These are phyloP conservation scores for Corynespora cassiicola DNA, from an alignment of 2,329 filamentous ascomycete species.

Conservation along the genomic window DNA sequence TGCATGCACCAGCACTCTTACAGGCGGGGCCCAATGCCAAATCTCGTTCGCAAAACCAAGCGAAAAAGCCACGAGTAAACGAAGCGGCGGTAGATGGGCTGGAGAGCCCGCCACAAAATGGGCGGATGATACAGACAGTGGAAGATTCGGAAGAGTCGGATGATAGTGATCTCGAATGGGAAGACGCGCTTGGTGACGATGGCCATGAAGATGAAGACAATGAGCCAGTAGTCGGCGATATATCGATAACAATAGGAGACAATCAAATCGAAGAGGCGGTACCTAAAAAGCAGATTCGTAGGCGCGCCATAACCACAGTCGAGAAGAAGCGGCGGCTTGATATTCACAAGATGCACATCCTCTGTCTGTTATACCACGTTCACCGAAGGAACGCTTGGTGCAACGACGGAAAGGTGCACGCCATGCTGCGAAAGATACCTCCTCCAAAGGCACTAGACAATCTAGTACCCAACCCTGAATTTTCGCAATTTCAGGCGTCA, in stretches of 20 bases:
- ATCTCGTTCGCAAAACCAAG: too few relatives aligned
- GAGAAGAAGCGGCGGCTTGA: conserved; percentile 71
- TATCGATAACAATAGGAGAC: conserved; percentile 50
- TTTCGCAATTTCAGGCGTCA: conserved; percentile 77
- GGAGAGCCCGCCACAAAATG: too few relatives aligned
- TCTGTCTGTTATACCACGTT: conserved; percentile 82
- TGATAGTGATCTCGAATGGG: conserved; percentile 67
- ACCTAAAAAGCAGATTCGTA: conserved; percentile 43
- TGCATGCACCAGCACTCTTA: conserved; percentile 7
- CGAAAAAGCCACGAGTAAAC: too few relatives aligned
- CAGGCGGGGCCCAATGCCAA: too few relatives aligned
- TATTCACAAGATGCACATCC: conserved; percentile 84
- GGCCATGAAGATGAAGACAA: conserved; percentile 26
- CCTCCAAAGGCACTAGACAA: conserved; percentile 69
- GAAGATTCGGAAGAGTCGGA: conserved; percentile 59
- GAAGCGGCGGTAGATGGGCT: too few relatives aligned
- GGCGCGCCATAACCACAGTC: conserved; percentile 61
- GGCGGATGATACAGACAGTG: conserved; percentile 47
- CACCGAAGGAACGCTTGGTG: conserved; percentile 87
- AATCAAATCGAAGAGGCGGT: conserved; percentile 39
- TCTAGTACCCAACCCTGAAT: conserved; percentile 70
- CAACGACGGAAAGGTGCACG: conserved; percentile 75
- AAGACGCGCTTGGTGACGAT: conserved; percentile 54
- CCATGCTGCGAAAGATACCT: conserved; percentile 60
- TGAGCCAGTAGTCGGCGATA: conserved; percentile 44